phyloP scores from a whole-genome alignment of 441 rosid genomes.

The Omphalea diandra region DNA sequence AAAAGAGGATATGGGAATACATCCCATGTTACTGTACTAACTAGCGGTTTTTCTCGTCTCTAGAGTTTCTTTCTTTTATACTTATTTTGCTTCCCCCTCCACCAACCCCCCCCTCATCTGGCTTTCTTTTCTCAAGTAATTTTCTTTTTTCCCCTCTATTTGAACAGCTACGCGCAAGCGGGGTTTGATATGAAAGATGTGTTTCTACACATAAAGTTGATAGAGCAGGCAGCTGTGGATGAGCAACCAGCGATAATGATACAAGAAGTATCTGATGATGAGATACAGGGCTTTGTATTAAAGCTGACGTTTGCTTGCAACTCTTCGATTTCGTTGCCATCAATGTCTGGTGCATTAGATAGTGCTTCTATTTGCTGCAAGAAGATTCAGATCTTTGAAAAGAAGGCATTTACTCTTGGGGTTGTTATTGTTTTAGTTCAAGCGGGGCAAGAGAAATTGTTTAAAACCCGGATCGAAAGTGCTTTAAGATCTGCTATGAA shows the following conservation, averaged over 20 bases:
- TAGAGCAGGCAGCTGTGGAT: conserved; percentile 83
- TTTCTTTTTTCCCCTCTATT: conserved; percentile 6
- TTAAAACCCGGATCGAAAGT: conserved; percentile 60
- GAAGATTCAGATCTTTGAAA: conserved; percentile 87
- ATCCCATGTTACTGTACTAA: too few relatives aligned
- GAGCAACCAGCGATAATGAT: conserved; percentile 71
- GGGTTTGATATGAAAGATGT: conserved; percentile 94
- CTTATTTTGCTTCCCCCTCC: too few relatives aligned
- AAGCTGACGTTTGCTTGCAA: conserved; percentile 82
- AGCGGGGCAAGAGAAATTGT: conserved; percentile 56
- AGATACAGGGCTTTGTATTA: conserved; percentile 50
- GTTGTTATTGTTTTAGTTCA: conserved; percentile 63
- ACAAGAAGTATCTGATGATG: conserved; percentile 65
- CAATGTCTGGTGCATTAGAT: conserved; percentile 76
- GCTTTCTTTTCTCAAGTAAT: not conserved
- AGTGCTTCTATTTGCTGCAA: conserved; percentile 73
- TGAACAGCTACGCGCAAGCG: conserved; percentile 75
- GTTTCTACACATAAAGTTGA: conserved; percentile 83
- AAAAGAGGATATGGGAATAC: too few relatives aligned
- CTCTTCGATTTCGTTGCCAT: conserved; percentile 72
- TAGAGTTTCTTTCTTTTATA: too few relatives aligned
- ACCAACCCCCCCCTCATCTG: not conserved
- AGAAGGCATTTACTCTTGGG: conserved; percentile 85
- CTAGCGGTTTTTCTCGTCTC: too few relatives aligned
- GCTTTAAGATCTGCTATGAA: conserved; percentile 66